Base-by-base conservation (phyloP, 108 stramenopile genomes). In the Fragilariopsis cylindrus region DNA sequence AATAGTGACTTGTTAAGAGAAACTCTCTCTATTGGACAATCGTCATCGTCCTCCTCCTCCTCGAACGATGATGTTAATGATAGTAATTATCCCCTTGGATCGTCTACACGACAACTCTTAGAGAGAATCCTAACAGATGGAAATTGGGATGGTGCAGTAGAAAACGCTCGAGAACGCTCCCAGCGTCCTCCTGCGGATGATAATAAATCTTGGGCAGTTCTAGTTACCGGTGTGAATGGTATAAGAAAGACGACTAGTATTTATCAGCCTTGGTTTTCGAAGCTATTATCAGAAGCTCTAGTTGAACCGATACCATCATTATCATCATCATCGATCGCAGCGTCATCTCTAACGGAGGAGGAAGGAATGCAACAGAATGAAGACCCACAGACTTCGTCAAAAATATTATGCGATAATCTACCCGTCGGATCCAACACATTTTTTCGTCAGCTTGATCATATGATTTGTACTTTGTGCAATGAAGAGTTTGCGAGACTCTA, bases 381-480 rank as follows among this genome's bases (percentile, higher is more conserved):
- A 71, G 19, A 56, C 71, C 30, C 57, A 63, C 43, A 74, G 57
- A 57, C 74, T 74, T 66, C 74, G 30, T 30, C 30, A 30, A 70
- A 21, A 8, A 44, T 7, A 6, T 48, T 15, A 7, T 40, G 21
- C 30, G 46, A 40, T 7, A 41, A 44, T 16, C 41, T 91, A 7
- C 92, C 92, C 4, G 70, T 50, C 43, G 90, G 90, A 21, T 48
- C 65, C 7, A 94, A 88, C 57, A 80, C 84, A 5, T 96, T 96
- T 67, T 96, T 94, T 73, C 91, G 95, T 18, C 95, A 96, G 73
- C 78, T 96, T 19, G 95, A 96, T 75, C 90, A 94, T 72, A 92
- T 96, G 85, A 92, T 96, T 70, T 75, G 87, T 30, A 92, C 89
- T 7, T 48, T 89, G 41, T 87, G 83, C 81, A 92, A 92, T 79